These are phyloP conservation scores for Camelina laxa DNA, from an alignment of 345 rosid genomes.

Conservation along the genomic window DNA sequence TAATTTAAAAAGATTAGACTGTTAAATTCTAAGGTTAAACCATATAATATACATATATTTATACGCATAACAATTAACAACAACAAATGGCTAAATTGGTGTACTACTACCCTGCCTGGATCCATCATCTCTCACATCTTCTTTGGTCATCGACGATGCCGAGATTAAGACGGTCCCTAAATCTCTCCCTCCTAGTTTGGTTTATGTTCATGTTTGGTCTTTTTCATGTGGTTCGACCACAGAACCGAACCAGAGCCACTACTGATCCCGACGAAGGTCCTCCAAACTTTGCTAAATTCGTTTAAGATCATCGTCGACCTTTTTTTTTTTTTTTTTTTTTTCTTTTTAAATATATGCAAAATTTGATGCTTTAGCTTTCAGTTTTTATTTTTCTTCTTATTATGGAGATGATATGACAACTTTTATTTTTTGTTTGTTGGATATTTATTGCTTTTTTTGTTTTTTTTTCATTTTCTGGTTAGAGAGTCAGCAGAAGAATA, in stretches of 20 bases:
- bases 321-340: background rate
- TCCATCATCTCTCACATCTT: background rate
- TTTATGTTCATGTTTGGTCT: slow-evolving; percentile 15
- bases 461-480: background rate
- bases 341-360: too few species aligned
- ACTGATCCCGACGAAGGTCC: slow-evolving; percentile 48
- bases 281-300: background rate
- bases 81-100: slow-evolving; percentile 5
- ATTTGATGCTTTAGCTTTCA: background rate
- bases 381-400: too few species aligned
- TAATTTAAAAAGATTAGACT: background rate
- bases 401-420: background rate
- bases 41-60: background rate
- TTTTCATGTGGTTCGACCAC: slow-evolving; percentile 37
- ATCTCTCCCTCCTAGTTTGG: slow-evolving; percentile 1
- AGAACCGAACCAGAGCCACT: slow-evolving; percentile 37
- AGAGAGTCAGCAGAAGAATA: too few species aligned
- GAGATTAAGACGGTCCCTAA: background rate
- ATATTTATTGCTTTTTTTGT: background rate
- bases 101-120: background rate
- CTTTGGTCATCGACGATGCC: slow-evolving; percentile 23
- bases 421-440: background rate
- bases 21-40: background rate
- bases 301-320: background rate
- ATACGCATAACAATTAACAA: background rate